Evolutionary conservation across 2,329 filamentous ascomycete species (phyloP), one percentile per base, ranked within the genome.

Genomic region (Fusarium ramigenum): DNA sequence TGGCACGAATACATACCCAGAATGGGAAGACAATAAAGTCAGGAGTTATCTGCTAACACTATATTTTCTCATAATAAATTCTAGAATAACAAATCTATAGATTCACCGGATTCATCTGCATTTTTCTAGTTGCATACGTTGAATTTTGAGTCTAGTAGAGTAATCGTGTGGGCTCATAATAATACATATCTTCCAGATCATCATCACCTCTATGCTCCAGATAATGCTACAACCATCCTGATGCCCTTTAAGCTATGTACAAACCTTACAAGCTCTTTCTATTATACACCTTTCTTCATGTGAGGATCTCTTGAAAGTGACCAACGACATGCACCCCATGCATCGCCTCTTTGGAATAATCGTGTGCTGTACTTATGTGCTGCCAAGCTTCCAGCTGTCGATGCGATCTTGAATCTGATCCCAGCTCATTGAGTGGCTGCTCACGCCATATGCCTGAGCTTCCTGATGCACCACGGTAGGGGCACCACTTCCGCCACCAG

Each of bases 401-500:
- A 98, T 96, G 61, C 92, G 87, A 65, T 95, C 91, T 85, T 98
- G 95, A 47, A 98, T 96, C 82, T 97, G 93, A 59, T 93, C 92
- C 95, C 96, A 98, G 32, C 87, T 87, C 81, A 97, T 89, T 37
- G 91, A 85, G 75, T 89, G 92, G 73, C 90, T 87, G 78, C 87
- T 90, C 34, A 92, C 86, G 1, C 92, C 92, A 61, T 92, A 89
- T 75, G 93, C 88, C 80, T 95, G 91, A 30, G 94, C 94, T 84
- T 98, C 96, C 85, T 98, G 96, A 78, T 99, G 80, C 49, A 99
- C 96, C 30, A 99, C 95, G 0, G 96, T 99, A 8, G 96, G 96
- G 25, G 94, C 92, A 19, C 96, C 96, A 71, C 91, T 96, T 7
- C 96, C 96, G 1, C 85, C 80, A 2, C 96, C 96, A 0, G 84